Conservation (phyloP, 345 rosid species). For the Populus nigra region DNA sequence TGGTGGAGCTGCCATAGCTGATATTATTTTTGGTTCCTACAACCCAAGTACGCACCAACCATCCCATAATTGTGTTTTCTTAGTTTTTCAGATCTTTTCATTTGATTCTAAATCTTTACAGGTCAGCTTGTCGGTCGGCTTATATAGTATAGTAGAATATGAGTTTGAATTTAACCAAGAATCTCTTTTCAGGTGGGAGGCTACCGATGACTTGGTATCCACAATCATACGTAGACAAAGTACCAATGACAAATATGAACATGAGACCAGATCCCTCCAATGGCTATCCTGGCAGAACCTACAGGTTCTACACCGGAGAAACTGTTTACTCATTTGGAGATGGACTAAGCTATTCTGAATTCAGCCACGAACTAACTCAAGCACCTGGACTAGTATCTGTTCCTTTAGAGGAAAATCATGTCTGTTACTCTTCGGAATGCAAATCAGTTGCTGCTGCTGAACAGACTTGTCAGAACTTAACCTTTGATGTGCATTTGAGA, state of each 20-base stretch:
- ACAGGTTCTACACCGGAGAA: constrained; percentile 86
- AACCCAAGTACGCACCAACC: constrained; percentile 63
- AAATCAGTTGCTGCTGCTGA: constrained; percentile 48
- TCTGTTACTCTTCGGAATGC: constrained; percentile 58
- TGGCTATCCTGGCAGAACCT: constrained; percentile 87
- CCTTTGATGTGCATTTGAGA: constrained; percentile 50
- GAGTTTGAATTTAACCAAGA: not conserved
- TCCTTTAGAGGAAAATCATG: constrained; percentile 45
- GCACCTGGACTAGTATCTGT: constrained; percentile 56
- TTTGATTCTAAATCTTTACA: not conserved
- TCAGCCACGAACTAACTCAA: constrained; percentile 45
- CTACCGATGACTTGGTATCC: constrained; percentile 99
- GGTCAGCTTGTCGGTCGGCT: not conserved
- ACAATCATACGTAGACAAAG: constrained; percentile 59
- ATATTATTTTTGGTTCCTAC: constrained; percentile 62
- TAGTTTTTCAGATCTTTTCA: not conserved
- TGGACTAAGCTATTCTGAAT: constrained; percentile 66
- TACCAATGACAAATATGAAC: constrained; percentile 94
- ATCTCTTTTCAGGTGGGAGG: constrained; percentile 61
- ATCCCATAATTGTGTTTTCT: not conserved
- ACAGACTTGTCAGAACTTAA: constrained; percentile 39
- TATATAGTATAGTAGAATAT: not conserved
- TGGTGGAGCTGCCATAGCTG: constrained; percentile 93
- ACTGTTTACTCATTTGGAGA: constrained; percentile 81
- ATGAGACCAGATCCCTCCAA: constrained; percentile 72